phyloP scores from a whole-genome alignment of 208 protist genomes.

The Leptomonas pyrrhocoris region DNA sequence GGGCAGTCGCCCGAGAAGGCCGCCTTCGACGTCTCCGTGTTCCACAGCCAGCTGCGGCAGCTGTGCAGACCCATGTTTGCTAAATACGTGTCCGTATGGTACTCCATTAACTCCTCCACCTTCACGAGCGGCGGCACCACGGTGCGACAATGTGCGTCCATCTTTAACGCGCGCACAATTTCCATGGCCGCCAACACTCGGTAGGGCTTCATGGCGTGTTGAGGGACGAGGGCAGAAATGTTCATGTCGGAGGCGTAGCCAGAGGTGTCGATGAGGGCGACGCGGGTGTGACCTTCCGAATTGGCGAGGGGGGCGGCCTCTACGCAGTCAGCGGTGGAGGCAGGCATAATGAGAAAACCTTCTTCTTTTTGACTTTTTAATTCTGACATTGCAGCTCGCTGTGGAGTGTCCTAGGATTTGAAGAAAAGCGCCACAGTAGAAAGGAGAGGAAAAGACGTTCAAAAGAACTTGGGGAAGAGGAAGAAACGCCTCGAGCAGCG shows the following conservation, averaged over 20 bases:
- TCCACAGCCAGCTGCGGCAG: conserved; percentile 83
- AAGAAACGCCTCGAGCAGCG: too few relatives aligned
- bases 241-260: conserved; percentile 87
- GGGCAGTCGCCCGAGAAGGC: conserved; percentile 90
- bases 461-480: too few relatives aligned
- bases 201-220: conserved; percentile 93
- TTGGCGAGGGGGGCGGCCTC: not conserved
- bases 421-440: too few relatives aligned
- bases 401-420: too few relatives aligned
- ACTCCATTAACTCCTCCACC: conserved; percentile 63
- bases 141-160: conserved; percentile 60
- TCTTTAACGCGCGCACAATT: conserved; percentile 64
- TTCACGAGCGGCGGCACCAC: conserved; percentile 81
- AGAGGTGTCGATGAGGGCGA: conserved; percentile 83
- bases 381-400: too few relatives aligned
- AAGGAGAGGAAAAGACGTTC: too few relatives aligned
- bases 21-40: conserved; percentile 77
- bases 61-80: conserved; percentile 87
- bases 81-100: conserved; percentile 80
- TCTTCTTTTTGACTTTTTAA: too few relatives aligned
- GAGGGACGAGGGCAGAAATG: conserved; percentile 80
- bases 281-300: conserved; percentile 12
- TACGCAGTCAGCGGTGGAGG: not conserved
- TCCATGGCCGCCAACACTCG: conserved; percentile 84
- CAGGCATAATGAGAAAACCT: not conserved